Evolutionary conservation across 768 basidiomycete species (phyloP), one percentile per base, ranked within the genome.

Genomic region (Neoboletus subvelutipes): DNA sequence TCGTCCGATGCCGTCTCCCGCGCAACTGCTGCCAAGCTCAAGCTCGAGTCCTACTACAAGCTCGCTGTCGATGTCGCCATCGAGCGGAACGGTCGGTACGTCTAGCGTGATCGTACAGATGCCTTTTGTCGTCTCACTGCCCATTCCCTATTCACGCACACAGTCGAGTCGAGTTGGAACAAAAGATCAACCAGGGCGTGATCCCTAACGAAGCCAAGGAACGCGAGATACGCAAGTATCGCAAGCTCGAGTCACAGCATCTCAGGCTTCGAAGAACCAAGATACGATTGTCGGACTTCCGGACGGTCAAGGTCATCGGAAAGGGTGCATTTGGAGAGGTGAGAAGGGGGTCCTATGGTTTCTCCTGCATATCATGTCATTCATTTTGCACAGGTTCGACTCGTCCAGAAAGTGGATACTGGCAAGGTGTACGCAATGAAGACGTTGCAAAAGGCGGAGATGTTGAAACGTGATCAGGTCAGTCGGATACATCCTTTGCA

Each of bases 341-440:
- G 60, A 55, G 80, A 70, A 31, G 17, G n/a, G 20, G n/a, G 13
- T 28, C 37, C 12, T 45, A 17, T 43, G 20, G 24, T 18, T 24
- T 31, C 34, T 13, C 29, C 1, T 22, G 15, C 34, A 34, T 13
- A 46, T 53, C 28, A 50, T 63, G 39, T 62, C 48, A 13, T 31
- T 53, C 49, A 48, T 52, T 39, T 52, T 24, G 20, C 15, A 33
- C 54, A 94, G 92, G 94, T 98, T 36, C 86, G 96, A 54, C 78
- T 99, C 42, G 94, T 97, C 42, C 96, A 99, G 73, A 99, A 99
- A 76, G 83, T 88, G 52, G 96, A 98, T 70, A 98, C 96, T 2
- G 94, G 90, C 52, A 96, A 94, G 78, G 96, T 99, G 45, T 99
- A 98, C 71, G 96, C 96, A 36, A 98, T 99, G 96, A 99, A 99